Evolutionary conservation across 257 asterid genomes (phyloP).

Genomic region (Fraxinus cuspidata): DNA sequence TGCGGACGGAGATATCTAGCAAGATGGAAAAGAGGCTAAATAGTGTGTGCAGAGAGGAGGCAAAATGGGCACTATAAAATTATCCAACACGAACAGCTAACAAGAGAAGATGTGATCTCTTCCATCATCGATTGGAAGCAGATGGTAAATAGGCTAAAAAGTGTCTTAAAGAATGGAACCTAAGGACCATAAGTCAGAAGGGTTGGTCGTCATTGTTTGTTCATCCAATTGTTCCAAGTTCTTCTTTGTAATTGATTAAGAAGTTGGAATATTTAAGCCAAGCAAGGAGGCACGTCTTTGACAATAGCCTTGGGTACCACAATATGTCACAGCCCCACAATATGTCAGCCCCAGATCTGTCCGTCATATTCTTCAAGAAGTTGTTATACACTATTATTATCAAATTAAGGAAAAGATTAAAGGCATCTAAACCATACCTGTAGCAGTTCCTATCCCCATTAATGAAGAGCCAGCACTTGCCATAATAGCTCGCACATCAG

Average conservation of each 20-base stretch:
- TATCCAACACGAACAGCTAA: not conserved
- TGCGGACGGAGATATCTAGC: not conserved
- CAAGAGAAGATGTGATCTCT: not conserved
- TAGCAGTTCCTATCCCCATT: constrained; percentile 97
- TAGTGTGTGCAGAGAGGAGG: not conserved
- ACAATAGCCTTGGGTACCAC: not conserved
- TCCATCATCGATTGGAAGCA: not conserved
- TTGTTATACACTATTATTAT: constrained; percentile 1
- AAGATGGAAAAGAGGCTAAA: not conserved
- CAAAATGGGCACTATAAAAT: not conserved
- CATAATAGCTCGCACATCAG: constrained; percentile 97
- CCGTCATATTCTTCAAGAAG: not conserved
- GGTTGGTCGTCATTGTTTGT: not conserved
- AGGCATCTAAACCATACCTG: constrained; percentile 54
- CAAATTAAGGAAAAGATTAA: not conserved
- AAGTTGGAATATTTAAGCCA: not conserved
- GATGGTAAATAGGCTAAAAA: not conserved
- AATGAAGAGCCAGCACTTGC: constrained; percentile 92
- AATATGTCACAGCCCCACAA: constrained; percentile 4
- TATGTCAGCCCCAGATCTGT: constrained; percentile 4
- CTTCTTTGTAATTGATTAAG: not conserved
- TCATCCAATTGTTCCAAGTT: not conserved
- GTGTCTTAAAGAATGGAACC: not conserved
- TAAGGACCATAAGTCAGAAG: not conserved
- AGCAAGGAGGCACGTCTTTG: constrained; percentile 4